Evolutionary conservation across 768 basidiomycete genomes (phyloP).

Genomic region (Terana coerulea): DNA sequence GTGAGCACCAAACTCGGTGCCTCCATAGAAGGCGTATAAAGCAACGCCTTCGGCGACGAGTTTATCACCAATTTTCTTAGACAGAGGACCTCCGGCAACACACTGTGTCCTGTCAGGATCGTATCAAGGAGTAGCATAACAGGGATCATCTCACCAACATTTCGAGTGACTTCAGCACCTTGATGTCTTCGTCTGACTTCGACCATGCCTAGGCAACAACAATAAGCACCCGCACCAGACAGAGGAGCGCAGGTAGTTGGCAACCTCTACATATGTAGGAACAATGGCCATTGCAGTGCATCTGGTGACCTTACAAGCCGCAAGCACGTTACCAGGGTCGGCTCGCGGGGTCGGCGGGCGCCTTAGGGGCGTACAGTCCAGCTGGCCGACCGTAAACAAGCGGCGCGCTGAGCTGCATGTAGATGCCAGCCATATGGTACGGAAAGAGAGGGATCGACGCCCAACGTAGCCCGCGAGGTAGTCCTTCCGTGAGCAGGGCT

Average conservation of each 20-base stretch:
- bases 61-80: conserved; percentile 13
- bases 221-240: not conserved
- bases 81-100: conserved; percentile 18
- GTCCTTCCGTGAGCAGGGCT: too few species aligned
- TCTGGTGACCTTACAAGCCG: not conserved
- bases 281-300: conserved; percentile 10
- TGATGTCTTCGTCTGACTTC: conserved; percentile 12
- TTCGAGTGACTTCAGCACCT: conserved; percentile 11
- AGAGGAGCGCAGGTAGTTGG: not conserved
- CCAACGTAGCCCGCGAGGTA: conserved; percentile 11
- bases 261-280: conserved; percentile 14
- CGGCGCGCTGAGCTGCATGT: conserved; percentile 23
- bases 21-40: conserved; percentile 13
- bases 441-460: conserved; percentile 29
- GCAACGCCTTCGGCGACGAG: conserved; percentile 14
- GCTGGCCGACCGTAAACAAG: conserved; percentile 11
- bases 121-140: not conserved
- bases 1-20: conserved; percentile 14
- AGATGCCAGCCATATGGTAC: conserved; percentile 30
- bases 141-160: conserved; percentile 8
- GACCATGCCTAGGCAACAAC: conserved; percentile 13
- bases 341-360: conserved; percentile 6
- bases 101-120: not conserved
- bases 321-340: conserved; percentile 6
- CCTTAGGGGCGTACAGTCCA: conserved; percentile 5